Conservation (phyloP, 345 rosid species). For the Populus tremula region DNA sequence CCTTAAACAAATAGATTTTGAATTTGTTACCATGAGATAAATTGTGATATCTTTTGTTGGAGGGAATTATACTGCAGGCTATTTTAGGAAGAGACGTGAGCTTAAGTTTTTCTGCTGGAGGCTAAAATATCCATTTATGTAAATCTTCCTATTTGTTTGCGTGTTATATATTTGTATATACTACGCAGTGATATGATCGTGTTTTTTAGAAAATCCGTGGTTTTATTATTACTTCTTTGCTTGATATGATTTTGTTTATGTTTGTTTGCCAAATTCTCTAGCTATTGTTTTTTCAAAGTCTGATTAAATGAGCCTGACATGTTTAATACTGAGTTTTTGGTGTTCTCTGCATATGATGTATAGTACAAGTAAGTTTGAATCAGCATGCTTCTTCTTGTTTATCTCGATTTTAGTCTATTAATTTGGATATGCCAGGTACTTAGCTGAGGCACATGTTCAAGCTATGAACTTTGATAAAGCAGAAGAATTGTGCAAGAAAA, state of each 20-base stretch:
- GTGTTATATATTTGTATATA: background rate
- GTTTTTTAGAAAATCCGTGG: background rate
- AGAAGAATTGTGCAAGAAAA: slow-evolving; percentile 84
- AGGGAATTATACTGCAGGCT: background rate
- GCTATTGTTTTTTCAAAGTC: background rate
- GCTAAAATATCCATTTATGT: slow-evolving; percentile 1
- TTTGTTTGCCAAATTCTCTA: background rate
- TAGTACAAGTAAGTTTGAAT: background rate
- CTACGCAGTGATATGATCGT: background rate
- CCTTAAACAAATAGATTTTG: background rate
- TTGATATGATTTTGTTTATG: background rate
- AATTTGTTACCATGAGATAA: background rate
- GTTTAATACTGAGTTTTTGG: background rate
- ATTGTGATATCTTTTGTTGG: background rate
- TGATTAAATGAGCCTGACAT: background rate
- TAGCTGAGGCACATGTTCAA: slow-evolving; percentile 97
- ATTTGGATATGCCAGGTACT: slow-evolving; percentile 53
- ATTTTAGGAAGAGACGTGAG: slow-evolving; percentile 1
- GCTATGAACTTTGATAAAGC: slow-evolving; percentile 99
- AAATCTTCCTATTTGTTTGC: background rate
- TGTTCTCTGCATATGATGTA: background rate
- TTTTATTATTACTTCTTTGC: background rate
- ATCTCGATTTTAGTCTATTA: background rate
- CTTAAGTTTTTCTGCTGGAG: background rate
- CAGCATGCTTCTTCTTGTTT: background rate